Conservation (phyloP, 2,329 filamentous ascomycete genomes). For the Phialophora tarda region DNA sequence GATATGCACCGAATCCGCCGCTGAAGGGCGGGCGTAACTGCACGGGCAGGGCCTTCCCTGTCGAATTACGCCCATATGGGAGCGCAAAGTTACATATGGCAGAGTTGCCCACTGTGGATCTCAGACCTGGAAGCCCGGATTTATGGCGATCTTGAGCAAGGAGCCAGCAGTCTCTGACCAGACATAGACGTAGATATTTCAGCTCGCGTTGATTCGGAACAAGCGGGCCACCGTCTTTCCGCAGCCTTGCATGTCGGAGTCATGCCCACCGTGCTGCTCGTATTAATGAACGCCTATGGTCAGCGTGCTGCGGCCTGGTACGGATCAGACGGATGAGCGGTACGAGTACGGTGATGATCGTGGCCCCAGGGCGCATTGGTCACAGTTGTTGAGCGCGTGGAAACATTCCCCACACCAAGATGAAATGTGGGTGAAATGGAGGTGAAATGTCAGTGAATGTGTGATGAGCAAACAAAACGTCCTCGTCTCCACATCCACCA, state of each 20-base stretch:
- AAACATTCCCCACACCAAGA: neutral
- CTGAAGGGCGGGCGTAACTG: slow-evolving; percentile 44
- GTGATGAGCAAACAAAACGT: neutral
- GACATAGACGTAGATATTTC: slow-evolving; percentile 14
- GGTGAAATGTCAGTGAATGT: neutral
- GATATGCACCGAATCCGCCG: slow-evolving; percentile 47
- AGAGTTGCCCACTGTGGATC: slow-evolving; percentile 47
- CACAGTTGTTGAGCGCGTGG: neutral
- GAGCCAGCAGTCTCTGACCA: neutral
- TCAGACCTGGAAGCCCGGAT: slow-evolving; percentile 35
- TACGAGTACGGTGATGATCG: neutral
- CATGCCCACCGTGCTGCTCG: neutral
- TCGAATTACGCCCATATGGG: slow-evolving; percentile 54
- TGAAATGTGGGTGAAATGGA: neutral
- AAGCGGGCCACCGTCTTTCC: neutral
- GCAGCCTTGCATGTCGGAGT: neutral
- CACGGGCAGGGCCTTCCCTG: slow-evolving; percentile 45
- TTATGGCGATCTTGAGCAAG: slow-evolving; percentile 25
- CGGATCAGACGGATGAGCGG: neutral
- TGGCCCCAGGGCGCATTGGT: neutral
- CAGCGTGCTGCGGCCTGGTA: neutral
- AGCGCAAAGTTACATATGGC: slow-evolving; percentile 56
- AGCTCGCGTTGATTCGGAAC: neutral
- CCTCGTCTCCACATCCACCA: neutral
- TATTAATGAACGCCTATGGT: neutral